These are phyloP conservation scores for Sutorius eximius DNA, from an alignment of 1,284 basidiomycete species.

Conservation along the genomic window DNA sequence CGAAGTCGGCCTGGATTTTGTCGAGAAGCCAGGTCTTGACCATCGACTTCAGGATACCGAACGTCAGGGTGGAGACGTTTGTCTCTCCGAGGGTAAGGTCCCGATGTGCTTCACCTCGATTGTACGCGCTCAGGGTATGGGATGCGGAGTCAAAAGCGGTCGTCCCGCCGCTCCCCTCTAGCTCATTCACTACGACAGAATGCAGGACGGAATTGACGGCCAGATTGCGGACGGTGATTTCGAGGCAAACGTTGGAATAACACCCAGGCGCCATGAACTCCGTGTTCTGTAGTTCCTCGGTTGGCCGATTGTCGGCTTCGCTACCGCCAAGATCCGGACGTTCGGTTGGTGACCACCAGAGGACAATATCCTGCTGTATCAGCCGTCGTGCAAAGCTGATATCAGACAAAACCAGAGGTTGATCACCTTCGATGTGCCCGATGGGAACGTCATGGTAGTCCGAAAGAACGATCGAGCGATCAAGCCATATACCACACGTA, in stretches of 20 bases:
- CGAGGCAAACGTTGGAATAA: slow-evolving; percentile 92
- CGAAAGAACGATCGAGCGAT: slow-evolving; percentile 79
- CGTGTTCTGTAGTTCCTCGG: slow-evolving; percentile 81
- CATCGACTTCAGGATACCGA: slow-evolving; percentile 85
- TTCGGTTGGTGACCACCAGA: slow-evolving; percentile 95
- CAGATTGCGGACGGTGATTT: slow-evolving; percentile 87
- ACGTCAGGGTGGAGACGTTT: slow-evolving; percentile 88
- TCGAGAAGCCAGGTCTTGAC: slow-evolving; percentile 93
- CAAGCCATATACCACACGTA: slow-evolving; percentile 76
- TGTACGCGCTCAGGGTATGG: slow-evolving; percentile 90
- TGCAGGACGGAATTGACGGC: slow-evolving; percentile 95
- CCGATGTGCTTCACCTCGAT: slow-evolving; percentile 72
- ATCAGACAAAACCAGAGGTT: slow-evolving; percentile 85
- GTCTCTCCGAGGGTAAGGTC: slow-evolving; percentile 89
- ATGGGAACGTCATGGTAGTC: slow-evolving; percentile 93
- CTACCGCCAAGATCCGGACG: slow-evolving; percentile 94
- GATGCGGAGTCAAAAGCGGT: slow-evolving; percentile 94
- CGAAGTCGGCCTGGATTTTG: slow-evolving; percentile 66
- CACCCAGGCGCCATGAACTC: slow-evolving; percentile 87
- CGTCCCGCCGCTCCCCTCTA: slow-evolving; percentile 90
- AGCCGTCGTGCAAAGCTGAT: slow-evolving; percentile 89
- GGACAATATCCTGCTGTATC: slow-evolving; percentile 82
- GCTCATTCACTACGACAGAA: slow-evolving; percentile 92
- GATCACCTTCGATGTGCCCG: slow-evolving; percentile 89
- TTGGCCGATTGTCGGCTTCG: slow-evolving; percentile 80